phyloP scores from a whole-genome alignment of 345 rosid species.

The Eucalyptus brandiana region DNA sequence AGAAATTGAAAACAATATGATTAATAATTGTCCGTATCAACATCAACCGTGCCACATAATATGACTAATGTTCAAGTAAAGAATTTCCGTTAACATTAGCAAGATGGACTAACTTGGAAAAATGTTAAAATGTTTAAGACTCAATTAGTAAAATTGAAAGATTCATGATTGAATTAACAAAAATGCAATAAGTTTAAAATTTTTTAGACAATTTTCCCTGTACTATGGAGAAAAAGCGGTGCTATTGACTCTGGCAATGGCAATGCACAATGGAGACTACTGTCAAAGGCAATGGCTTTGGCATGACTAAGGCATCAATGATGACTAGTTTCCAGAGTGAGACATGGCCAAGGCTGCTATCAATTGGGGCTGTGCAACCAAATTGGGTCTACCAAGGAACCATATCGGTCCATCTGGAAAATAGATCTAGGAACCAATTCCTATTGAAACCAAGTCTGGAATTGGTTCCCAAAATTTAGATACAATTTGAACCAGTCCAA shows the following conservation, averaged over 20 bases:
- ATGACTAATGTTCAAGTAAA: background rate
- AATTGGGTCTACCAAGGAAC: accelerated
- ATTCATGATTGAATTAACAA: accelerated
- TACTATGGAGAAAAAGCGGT: background rate
- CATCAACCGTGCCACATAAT: accelerated
- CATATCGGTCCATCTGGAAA: accelerated
- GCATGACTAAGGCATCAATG: background rate
- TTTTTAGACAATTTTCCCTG: accelerated
- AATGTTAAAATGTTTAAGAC: background rate
- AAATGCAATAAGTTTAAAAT: accelerated
- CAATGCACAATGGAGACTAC: accelerated
- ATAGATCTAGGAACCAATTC: too few relatives aligned
- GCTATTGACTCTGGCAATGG: background rate
- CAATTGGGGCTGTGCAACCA: too few relatives aligned
- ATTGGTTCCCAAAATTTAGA: too few relatives aligned
- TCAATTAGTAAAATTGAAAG: background rate
- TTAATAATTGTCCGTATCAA: too few relatives aligned
- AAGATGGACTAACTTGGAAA: background rate
- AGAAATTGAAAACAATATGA: too few relatives aligned
- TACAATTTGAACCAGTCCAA: accelerated
- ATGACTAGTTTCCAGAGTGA: background rate
- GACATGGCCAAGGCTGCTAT: background rate
- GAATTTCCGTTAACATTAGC: background rate
- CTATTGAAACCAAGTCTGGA: accelerated
- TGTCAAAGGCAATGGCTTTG: background rate